Evolutionary conservation across 2,329 filamentous ascomycete species (phyloP).

Genomic region (Elsinoe perseae): DNA sequence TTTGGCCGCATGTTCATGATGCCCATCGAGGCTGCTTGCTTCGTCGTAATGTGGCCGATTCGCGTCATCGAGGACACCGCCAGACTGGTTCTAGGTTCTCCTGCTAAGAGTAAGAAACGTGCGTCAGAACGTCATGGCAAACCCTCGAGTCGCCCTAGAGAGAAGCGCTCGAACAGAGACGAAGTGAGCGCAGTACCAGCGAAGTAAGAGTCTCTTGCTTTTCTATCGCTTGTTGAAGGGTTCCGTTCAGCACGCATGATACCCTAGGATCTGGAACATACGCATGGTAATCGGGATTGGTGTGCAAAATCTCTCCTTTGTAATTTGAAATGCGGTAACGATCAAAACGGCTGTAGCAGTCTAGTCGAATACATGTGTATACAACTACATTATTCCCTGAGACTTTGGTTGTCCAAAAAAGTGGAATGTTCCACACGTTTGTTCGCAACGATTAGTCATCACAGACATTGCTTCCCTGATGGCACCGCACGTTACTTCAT

Average conservation of each 20-base stretch:
- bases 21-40: conserved; percentile 10
- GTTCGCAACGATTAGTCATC: no score
- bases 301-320: not conserved
- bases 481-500: no score
- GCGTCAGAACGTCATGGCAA: not conserved
- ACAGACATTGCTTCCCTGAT: no score
- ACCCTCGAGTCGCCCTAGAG: not conserved
- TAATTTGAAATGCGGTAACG: conserved; percentile 5
- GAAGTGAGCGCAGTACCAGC: conserved; percentile 6
- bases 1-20: conserved; percentile 11
- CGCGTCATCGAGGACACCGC: conserved; percentile 9
- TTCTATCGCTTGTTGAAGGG: not conserved
- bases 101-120: conserved; percentile 13
- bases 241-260: not conserved
- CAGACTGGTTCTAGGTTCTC: conserved; percentile 1
- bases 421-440: no score
- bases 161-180: conserved; percentile 8
- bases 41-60: conserved; percentile 11
- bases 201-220: not conserved
- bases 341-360: not conserved
- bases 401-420: no score
- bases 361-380: not conserved
- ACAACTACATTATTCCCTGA: not conserved
- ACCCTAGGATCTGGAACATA: not conserved
- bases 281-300: not conserved